Evolutionary conservation across 2,329 filamentous ascomycete species (phyloP).

Genomic region (Dactylonectria estremocensis): DNA sequence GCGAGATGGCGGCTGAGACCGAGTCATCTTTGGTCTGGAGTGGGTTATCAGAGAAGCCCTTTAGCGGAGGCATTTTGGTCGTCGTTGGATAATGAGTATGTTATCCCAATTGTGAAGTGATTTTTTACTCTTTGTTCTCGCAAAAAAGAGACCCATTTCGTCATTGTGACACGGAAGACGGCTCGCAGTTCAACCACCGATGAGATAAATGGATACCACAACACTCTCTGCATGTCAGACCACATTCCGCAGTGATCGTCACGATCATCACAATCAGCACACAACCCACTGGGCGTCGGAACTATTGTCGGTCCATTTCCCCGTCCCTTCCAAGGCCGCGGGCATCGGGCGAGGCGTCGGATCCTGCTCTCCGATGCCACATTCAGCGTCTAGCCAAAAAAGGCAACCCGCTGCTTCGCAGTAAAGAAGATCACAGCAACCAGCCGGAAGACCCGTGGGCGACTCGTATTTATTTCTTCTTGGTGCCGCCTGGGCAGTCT

Average conservation of each 20-base stretch:
- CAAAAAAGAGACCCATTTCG: too few relatives aligned
- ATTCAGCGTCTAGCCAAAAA: slow-evolving; percentile 2
- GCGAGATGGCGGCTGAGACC: slow-evolving; percentile 9
- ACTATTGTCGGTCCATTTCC: too few relatives aligned
- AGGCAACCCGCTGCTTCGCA: slow-evolving; percentile 4
- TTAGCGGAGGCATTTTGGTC: slow-evolving; percentile 12
- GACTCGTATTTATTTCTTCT: slow-evolving; percentile 16
- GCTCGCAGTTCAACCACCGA: background rate
- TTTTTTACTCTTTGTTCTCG: too few relatives aligned
- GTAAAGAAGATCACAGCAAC: background rate
- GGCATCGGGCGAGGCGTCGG: slow-evolving; percentile 25
- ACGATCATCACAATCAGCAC: background rate
- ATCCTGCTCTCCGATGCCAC: background rate
- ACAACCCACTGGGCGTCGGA: background rate
- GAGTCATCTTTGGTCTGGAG: slow-evolving; percentile 14
- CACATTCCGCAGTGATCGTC: background rate
- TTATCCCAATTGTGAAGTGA: too few relatives aligned
- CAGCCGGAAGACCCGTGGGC: background rate
- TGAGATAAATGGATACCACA: background rate
- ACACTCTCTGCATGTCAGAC: background rate
- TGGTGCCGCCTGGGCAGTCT: background rate
- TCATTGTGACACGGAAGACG: background rate
- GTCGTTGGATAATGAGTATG: too few relatives aligned
- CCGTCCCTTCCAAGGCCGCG: background rate
- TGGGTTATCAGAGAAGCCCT: slow-evolving; percentile 23